Evolutionary conservation across 441 rosid species (phyloP).

Genomic region (Syzygium syzygioides): DNA sequence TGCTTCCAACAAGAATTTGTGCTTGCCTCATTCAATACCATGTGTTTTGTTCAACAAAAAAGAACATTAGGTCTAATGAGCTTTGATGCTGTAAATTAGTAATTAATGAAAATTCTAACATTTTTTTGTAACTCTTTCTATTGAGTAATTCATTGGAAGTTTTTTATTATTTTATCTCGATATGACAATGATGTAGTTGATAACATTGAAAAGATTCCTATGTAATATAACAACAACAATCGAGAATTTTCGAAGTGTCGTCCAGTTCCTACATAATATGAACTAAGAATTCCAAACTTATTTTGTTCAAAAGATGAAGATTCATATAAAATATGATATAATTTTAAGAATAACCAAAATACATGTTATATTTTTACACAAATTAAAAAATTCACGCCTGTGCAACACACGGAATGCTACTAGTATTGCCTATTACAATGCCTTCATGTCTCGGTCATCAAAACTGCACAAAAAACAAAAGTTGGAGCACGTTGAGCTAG

Average conservation of each 20-base stretch:
- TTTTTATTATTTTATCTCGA: background rate
- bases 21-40: background rate
- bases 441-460: background rate
- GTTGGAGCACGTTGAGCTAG: background rate
- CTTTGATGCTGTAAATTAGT: background rate
- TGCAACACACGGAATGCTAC: background rate
- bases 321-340: background rate
- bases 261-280: background rate
- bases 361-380: background rate
- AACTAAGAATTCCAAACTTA: background rate
- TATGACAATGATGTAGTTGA: background rate
- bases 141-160: background rate
- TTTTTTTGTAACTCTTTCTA: background rate
- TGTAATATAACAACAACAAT: background rate
- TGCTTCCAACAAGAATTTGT: background rate
- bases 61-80: background rate
- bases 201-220: background rate
- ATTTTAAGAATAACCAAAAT: background rate
- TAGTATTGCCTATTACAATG: background rate
- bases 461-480: background rate
- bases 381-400: background rate
- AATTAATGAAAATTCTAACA: background rate
- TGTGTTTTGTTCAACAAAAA: background rate
- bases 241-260: background rate
- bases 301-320: background rate